Evolutionary conservation across 768 basidiomycete species (phyloP).

Genomic region (Podaxis sp.): DNA sequence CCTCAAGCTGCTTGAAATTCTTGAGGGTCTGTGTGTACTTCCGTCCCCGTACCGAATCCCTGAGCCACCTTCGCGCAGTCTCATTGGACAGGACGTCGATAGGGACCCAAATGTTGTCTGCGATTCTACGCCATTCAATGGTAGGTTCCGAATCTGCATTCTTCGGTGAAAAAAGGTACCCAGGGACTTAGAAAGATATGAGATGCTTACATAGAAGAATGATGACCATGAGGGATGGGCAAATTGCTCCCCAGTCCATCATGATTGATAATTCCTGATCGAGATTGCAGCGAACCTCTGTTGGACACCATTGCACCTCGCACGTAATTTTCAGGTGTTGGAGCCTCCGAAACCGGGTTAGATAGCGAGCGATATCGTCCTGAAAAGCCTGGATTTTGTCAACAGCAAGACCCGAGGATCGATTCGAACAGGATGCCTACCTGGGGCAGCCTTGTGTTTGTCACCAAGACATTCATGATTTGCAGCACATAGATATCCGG

Average conservation of each 20-base stretch:
- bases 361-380: constrained; percentile 19
- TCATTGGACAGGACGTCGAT: neutral
- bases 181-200: neutral
- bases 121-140: constrained; percentile 21
- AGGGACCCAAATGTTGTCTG: constrained; percentile 14
- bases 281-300: constrained; percentile 21
- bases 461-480: no score
- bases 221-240: constrained; percentile 30
- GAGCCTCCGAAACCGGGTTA: constrained; percentile 28
- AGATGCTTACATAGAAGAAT: constrained; percentile 29
- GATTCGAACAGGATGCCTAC: neutral
- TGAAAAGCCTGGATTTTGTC: constrained; percentile 19
- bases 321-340: constrained; percentile 28
- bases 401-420: neutral
- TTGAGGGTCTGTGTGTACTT: neutral
- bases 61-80: constrained; percentile 4
- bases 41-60: neutral
- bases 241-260: constrained; percentile 32
- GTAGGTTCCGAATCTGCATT: constrained; percentile 18
- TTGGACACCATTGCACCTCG: constrained; percentile 28
- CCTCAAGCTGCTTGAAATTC: constrained; percentile 2
- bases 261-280: constrained; percentile 32
- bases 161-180: neutral
- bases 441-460: no score
- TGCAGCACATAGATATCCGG: no score